Percentiles rank a stretch among this genome's conserved stretches.
phyloP scores from a whole-genome alignment of 2,329 filamentous ascomycete species.

The Aureobasidium namibiae region DNA sequence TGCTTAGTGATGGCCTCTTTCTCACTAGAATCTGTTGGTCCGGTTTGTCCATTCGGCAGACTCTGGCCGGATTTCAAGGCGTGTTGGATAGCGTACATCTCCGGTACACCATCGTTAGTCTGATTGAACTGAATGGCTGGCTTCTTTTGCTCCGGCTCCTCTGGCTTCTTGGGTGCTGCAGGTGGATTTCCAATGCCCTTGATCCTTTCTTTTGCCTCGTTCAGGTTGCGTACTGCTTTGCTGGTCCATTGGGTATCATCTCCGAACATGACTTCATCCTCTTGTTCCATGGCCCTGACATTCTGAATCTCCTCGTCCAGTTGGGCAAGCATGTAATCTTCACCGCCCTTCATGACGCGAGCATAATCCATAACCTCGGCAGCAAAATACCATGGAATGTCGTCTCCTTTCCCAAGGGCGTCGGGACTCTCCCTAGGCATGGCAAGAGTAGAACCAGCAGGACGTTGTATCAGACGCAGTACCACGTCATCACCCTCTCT shows the following conservation, averaged over 20 bases:
- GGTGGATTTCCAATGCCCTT: conserved; percentile 60
- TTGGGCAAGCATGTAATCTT: conserved; percentile 76
- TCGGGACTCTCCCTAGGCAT: conserved; percentile 77
- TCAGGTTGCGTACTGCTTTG: conserved; percentile 69
- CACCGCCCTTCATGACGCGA: conserved; percentile 87
- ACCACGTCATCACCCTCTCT: conserved; percentile 84
- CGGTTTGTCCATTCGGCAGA: conserved; percentile 7
- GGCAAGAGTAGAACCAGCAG: conserved; percentile 73
- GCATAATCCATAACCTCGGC: conserved; percentile 93
- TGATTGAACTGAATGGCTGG: conserved; percentile 43
- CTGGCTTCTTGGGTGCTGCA: conserved; percentile 41
- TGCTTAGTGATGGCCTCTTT: background rate
- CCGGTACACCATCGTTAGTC: conserved; percentile 37
- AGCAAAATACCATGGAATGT: conserved; percentile 90
- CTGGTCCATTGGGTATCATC: conserved; percentile 90
- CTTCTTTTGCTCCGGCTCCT: conserved; percentile 35
- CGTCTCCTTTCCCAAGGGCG: conserved; percentile 57
- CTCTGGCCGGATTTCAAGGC: conserved; percentile 37
- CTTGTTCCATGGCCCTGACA: conserved; percentile 66
- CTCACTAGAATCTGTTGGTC: background rate
- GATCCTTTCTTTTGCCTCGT: conserved; percentile 67
- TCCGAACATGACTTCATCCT: conserved; percentile 86
- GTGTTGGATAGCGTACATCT: conserved; percentile 45
- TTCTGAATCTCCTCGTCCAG: conserved; percentile 71
- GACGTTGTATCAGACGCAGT: conserved; percentile 73